Conservation (phyloP, 2,329 filamentous ascomycete species). For the Domatiomyces catenatus region DNA sequence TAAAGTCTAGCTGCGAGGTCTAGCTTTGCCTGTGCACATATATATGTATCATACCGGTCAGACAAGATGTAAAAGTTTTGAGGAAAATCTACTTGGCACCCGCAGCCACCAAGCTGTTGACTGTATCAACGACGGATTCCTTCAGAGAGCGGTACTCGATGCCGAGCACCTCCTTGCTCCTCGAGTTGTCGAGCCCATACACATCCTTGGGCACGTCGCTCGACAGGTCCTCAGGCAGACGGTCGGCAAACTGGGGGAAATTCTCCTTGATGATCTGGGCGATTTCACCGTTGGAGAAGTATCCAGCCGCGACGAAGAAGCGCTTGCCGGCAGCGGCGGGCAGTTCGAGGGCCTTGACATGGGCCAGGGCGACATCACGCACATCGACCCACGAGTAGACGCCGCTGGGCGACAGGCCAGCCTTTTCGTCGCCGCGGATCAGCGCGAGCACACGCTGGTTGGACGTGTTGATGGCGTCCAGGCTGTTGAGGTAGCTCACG, state of each 20-base stretch:
- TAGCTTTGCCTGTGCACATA: too few relatives aligned
- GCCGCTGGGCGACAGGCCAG: constrained; percentile 28
- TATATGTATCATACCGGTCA: not conserved
- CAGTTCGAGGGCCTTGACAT: constrained; percentile 32
- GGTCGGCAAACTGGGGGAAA: constrained; percentile 28
- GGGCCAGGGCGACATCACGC: constrained; percentile 33
- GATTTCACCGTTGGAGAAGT: constrained; percentile 28
- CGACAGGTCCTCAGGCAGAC: constrained; percentile 35
- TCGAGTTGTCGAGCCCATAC: constrained; percentile 26
- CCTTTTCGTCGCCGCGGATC: constrained; percentile 13
- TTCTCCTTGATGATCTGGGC: constrained; percentile 28
- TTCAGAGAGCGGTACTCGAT: constrained; percentile 27
- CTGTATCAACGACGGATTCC: constrained; percentile 25
- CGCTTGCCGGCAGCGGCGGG: constrained; percentile 31
- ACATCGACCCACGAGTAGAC: constrained; percentile 44
- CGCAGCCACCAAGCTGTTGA: constrained; percentile 43
- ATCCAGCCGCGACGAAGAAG: constrained; percentile 30
- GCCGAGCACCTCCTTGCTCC: constrained; percentile 27
- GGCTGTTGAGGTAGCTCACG: constrained; percentile 46
- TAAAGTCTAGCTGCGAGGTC: too few relatives aligned
- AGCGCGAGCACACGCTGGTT: constrained; percentile 49
- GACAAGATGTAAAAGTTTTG: not conserved
- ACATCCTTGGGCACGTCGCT: constrained; percentile 40
- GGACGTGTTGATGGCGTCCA: constrained; percentile 56
- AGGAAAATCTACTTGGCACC: constrained; percentile 22